Base-by-base conservation (phyloP, 176 grass and related monocot species). In the Chrysopogon serrulatus region DNA sequence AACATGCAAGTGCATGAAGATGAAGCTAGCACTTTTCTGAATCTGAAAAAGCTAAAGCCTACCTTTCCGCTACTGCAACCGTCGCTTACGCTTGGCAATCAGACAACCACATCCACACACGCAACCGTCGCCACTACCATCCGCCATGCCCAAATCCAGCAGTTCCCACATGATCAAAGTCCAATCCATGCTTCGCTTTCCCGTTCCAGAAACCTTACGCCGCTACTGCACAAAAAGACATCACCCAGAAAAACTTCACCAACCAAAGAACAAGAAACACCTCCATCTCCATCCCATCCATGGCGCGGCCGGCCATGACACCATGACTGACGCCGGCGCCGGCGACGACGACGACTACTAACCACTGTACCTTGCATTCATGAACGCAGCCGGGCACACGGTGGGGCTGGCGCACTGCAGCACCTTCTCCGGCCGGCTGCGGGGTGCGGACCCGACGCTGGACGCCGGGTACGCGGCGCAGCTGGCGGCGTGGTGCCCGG, bases 341-440 rank as follows among this genome's bases (percentile, higher is more conserved):
- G n/a, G n/a, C n/a, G n/a, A n/a, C n/a, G n/a, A n/a, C n/a, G n/a
- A n/a, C n/a, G n/a, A n/a, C n/a, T n/a, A n/a, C n/a, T n/a, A 5
- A 47, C 44, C 15, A 47, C 44, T 17, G 15, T 45, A 45, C 43
- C 12, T 16, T 45, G 43, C 17, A 18, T 49, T 1, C 40, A 41
- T 41, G 2, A 0, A 15, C 49, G 40, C 81, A 90, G 94, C 80
- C 4, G 90, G 80, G 0, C 94, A 97, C 87, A 94, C 92, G 18
- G 79, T 97, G 11, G 94, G 94, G 0, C 86, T 94, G 12, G 87
- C 94, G 0, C 94, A 94, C 79, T 97, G 94, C 90, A 32, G 11
- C 21, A 88, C 83, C 0, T 97, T 97, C 40, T 13, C 86, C 0
- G 49, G 77, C 23, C 85, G 94, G 4, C 80, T 97, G 7, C 33